Conservation (phyloP, 495 filamentous ascomycete genomes). For the Hypoxylon rickii region DNA sequence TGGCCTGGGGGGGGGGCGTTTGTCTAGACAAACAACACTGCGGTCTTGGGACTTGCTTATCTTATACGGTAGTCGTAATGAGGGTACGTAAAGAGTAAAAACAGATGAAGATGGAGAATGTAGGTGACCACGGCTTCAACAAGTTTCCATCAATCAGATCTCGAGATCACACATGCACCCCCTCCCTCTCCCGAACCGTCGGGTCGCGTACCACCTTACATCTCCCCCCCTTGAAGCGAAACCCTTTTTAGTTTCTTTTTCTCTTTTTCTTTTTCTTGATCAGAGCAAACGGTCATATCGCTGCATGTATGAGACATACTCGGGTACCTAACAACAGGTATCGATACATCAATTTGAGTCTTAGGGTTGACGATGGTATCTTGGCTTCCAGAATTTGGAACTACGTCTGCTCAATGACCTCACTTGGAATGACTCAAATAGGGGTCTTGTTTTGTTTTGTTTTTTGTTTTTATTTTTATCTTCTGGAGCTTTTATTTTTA, state of each 20-base stretch:
- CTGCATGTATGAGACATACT: too few relatives aligned
- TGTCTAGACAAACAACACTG: too few relatives aligned
- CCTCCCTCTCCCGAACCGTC: constrained; percentile 31
- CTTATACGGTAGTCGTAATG: too few relatives aligned
- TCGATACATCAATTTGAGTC: too few relatives aligned
- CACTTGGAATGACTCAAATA: constrained; percentile 9
- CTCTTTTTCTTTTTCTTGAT: constrained; percentile 13
- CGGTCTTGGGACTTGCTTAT: too few relatives aligned
- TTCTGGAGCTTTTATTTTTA: neutral
- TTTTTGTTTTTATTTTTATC: neutral
- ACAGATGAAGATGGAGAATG: neutral
- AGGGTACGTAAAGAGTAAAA: too few relatives aligned
- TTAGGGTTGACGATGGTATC: neutral
- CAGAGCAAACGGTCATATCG: neutral
- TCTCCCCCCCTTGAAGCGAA: constrained; percentile 31
- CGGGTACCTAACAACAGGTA: neutral
- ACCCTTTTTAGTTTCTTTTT: too few relatives aligned
- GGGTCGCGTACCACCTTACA: constrained; percentile 36
- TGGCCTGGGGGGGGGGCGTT: too few relatives aligned
- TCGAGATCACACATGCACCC: constrained; percentile 27
- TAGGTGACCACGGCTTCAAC: constrained; percentile 14
- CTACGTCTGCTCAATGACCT: constrained; percentile 24
- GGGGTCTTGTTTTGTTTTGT: constrained; percentile 8
- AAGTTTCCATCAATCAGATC: constrained; percentile 31
- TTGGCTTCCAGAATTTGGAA: too few relatives aligned